Evolutionary conservation across 768 basidiomycete species (phyloP), one percentile per base, ranked within the genome.

Genomic region (Chalciporus piperatus): DNA sequence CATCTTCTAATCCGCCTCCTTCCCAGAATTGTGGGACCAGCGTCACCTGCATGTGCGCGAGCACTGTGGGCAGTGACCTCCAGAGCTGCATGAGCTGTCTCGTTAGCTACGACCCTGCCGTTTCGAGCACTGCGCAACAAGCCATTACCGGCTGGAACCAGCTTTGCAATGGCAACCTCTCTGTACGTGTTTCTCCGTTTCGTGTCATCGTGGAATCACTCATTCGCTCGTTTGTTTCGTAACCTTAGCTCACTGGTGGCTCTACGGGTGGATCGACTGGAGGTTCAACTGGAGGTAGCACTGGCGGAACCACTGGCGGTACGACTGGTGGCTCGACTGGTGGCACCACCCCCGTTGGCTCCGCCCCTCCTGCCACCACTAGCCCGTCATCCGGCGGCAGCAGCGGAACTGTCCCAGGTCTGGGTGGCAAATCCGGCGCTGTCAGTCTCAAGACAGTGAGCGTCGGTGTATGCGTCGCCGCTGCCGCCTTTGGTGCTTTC

Each of bases 1-100:
- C 6, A 6, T 23, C 27, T 20, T 4, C 35, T 10, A 12, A n/a
- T 37, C 35, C 5, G 16, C 35, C 16, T 16, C 16, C 28, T 3
- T 23, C 9, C 22, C 16, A 67, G 55, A 33, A 37, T 44, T 67
- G 63, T n/a, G 30, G 1, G 1, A 4, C 4, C 4, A 27, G 11
- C 27, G 13, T 52, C 23, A 45, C 4, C n/a, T 62, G 61, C 46
- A 2, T 57, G 1, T 66, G 65, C n/a, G 20, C 38, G 22, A 20
- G 6, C 20, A 16, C 52, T 16, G 12, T 65, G 17, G 57, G 56
- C 20, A 51, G 25, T 8, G 10, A 57, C 12, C 37, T 66, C 17
- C 16, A 55, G 17, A 16, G 52, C 16, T 66, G 66, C 47, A 51
- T 61, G 63, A 40, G 1, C 28, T 66, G 65, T 43, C 3, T 68